phyloP scores from a whole-genome alignment of 2,329 filamentous ascomycete species.

The Fusarium guadeloupense region DNA sequence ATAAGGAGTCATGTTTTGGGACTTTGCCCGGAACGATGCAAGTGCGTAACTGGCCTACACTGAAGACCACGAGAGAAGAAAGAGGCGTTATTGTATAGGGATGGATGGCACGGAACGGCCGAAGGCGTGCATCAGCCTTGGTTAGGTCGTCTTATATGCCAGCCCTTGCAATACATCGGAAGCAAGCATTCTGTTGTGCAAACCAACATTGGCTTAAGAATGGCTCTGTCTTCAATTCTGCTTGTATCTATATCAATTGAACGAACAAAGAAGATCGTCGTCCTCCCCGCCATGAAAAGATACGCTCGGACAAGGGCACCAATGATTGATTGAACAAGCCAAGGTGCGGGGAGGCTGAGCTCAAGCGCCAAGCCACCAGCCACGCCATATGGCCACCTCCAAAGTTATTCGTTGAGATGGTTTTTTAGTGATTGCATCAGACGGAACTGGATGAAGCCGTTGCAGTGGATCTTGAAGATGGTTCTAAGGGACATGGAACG shows the following conservation, averaged over 20 bases:
- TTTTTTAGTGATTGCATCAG: not conserved
- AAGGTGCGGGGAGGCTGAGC: slow-evolving; percentile 31
- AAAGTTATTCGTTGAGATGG: not conserved
- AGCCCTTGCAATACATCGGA: not conserved
- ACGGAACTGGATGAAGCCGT: slow-evolving; percentile 4
- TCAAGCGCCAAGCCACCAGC: slow-evolving; percentile 20
- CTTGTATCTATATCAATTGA: not conserved
- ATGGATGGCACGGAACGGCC: not conserved
- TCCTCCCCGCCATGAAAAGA: not conserved
- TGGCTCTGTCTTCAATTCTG: not conserved
- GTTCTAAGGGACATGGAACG: slow-evolving; percentile 3
- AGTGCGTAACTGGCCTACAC: not conserved
- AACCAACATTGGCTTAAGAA: not conserved
- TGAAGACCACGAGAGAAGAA: not conserved
- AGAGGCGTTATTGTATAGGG: not conserved
- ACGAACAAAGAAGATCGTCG: not conserved
- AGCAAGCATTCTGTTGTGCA: not conserved
- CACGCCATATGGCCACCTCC: slow-evolving; percentile 24
- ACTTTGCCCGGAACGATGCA: no score
- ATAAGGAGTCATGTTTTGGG: not conserved
- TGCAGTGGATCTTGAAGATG: not conserved
- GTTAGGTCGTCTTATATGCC: not conserved
- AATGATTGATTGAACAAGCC: slow-evolving; percentile 2
- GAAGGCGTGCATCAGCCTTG: not conserved
- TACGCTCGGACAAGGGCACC: not conserved